A percentile compares a stretch with the other conserved stretches of the same genome.
Conservation (phyloP, 139 green algal genomes). For the Tetradesmus obliquus region DNA sequence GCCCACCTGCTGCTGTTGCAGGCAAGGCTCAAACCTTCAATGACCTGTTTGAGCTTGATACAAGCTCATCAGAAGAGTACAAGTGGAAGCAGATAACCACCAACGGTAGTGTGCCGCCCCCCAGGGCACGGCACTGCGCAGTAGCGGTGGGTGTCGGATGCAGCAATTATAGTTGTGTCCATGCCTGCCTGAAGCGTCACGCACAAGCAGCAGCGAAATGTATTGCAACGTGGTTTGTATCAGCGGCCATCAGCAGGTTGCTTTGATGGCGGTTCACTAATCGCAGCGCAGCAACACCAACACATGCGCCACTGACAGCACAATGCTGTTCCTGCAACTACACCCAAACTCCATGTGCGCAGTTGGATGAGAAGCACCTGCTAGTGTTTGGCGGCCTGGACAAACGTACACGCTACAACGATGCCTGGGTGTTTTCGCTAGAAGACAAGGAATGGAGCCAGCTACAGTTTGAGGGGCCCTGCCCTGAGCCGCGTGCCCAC, state of each 20-base stretch:
- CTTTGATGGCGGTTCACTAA: too few relatives aligned
- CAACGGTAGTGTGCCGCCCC: slow-evolving; percentile 55
- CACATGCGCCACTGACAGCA: background rate
- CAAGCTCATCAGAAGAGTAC: slow-evolving; percentile 53
- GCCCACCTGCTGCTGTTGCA: slow-evolving; percentile 23
- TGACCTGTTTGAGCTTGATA: slow-evolving; percentile 81
- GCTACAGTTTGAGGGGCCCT: slow-evolving; percentile 50
- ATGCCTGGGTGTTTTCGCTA: slow-evolving; percentile 82
- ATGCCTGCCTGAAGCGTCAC: background rate
- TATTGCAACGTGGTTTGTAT: too few relatives aligned
- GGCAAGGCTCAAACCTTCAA: slow-evolving; percentile 82
- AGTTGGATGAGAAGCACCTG: slow-evolving; percentile 75
- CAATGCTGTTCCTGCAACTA: background rate
- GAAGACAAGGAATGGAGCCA: slow-evolving; percentile 71
- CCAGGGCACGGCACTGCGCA: slow-evolving; percentile 76
- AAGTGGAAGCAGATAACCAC: slow-evolving; percentile 56
- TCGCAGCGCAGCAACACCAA: too few relatives aligned
- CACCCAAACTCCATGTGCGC: background rate
- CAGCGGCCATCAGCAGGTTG: too few relatives aligned
- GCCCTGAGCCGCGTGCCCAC: slow-evolving; percentile 78
- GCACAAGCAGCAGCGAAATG: background rate
- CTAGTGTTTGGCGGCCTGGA: slow-evolving; percentile 88
- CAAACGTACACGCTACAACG: slow-evolving; percentile 79
- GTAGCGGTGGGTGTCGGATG: slow-evolving; percentile 60
- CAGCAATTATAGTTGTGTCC: background rate